Evolutionary conservation across 257 asterid genomes (phyloP).

Genomic region (Eucommia ulmoides): DNA sequence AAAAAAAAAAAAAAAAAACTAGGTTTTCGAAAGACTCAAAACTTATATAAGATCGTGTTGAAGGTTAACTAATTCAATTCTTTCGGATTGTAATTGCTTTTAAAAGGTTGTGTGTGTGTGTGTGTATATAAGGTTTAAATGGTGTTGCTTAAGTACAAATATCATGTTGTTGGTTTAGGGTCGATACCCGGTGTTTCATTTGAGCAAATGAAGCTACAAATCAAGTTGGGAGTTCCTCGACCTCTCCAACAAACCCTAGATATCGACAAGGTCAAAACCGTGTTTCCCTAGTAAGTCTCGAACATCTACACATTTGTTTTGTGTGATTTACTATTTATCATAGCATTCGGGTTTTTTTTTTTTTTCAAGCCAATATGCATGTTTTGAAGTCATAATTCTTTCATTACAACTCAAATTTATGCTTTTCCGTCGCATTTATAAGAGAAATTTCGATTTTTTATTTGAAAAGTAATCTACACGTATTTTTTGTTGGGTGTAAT

Average conservation of each 20-base stretch:
- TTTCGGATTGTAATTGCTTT: no score
- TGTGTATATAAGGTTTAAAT: no score
- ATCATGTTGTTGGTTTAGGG: constrained; percentile 34
- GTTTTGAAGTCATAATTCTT: neutral
- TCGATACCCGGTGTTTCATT: constrained; percentile 86
- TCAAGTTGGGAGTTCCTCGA: constrained; percentile 79
- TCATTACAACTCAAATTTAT: no score
- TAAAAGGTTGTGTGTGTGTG: no score
- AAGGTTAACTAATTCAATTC: no score
- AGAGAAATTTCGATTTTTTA: no score
- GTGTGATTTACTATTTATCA: neutral
- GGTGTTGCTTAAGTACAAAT: no score
- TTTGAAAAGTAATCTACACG: no score
- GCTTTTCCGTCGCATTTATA: neutral
- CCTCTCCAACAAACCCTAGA: constrained; percentile 64
- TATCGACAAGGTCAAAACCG: constrained; percentile 73
- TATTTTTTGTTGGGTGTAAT: no score
- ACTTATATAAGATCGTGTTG: no score
- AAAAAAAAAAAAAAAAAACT: no score
- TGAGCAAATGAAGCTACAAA: constrained; percentile 89
- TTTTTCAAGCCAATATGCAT: neutral
- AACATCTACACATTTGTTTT: neutral
- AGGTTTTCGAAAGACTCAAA: no score
- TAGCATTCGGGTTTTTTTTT: neutral
- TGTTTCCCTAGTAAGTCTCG: constrained; percentile 88